Evolutionary conservation across 257 asterid genomes (phyloP).

Genomic region (Solanum acaule): DNA sequence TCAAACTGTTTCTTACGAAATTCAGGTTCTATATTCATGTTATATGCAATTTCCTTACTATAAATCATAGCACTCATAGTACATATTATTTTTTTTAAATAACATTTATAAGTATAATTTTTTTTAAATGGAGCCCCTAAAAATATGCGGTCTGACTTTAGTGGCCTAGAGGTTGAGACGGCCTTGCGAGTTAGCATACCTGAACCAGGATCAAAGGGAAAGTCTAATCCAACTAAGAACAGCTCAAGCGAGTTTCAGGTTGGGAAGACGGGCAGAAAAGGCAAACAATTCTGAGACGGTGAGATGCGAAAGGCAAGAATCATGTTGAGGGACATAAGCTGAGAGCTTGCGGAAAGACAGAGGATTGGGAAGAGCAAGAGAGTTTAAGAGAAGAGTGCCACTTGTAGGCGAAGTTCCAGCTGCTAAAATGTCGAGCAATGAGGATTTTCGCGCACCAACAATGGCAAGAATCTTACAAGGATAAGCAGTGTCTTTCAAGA

Average conservation of each 20-base stretch:
- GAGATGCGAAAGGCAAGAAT: slow-evolving; percentile 62
- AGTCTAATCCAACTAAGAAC: not conserved
- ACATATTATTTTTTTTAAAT: too few species aligned
- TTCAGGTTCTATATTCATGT: too few species aligned
- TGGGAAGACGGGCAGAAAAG: slow-evolving; percentile 57
- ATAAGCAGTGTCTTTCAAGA: slow-evolving; percentile 37
- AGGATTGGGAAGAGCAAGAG: slow-evolving; percentile 42
- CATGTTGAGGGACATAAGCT: slow-evolving; percentile 87
- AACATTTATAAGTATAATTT: not conserved
- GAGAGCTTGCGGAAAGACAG: slow-evolving; percentile 60
- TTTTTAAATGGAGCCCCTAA: too few species aligned
- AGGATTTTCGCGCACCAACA: slow-evolving; percentile 40
- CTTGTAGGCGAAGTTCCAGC: slow-evolving; percentile 49
- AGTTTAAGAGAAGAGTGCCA: slow-evolving; percentile 60
- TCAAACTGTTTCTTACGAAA: too few species aligned
- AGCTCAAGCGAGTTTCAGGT: slow-evolving; percentile 21
- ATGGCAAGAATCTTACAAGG: slow-evolving; percentile 66
- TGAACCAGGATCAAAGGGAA: not conserved
- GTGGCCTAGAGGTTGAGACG: too few species aligned
- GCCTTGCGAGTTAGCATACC: too few species aligned
- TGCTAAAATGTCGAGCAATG: slow-evolving; percentile 81
- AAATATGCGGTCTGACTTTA: too few species aligned
- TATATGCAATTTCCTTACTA: too few species aligned
- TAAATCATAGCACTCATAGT: too few species aligned
- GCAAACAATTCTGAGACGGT: slow-evolving; percentile 65